Evolutionary conservation across 345 rosid species (phyloP).

Genomic region (Citrus mangshanensis): DNA sequence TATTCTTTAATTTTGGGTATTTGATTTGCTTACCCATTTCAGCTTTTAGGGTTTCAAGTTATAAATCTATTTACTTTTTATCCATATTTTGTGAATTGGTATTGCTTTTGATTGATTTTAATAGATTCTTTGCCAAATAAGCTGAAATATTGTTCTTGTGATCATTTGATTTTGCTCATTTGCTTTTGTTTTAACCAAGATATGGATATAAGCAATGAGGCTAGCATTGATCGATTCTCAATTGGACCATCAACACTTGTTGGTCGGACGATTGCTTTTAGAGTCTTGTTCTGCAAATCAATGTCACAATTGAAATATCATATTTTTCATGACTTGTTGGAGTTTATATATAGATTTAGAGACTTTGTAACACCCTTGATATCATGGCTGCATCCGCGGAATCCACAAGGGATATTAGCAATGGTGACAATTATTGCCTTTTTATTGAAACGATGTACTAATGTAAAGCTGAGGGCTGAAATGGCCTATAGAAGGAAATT

Average conservation of each 20-base stretch:
- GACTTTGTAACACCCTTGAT: constrained; percentile 39
- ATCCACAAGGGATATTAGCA: constrained; percentile 93
- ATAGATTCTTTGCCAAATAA: neutral
- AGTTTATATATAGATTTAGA: constrained; percentile 43
- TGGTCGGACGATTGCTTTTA: constrained; percentile 84
- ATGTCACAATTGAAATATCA: constrained; percentile 58
- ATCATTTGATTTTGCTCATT: neutral
- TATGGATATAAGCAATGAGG: constrained; percentile 96
- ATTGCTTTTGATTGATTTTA: neutral
- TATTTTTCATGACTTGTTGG: constrained; percentile 37
- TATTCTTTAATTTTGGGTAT: neutral
- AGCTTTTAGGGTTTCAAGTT: neutral
- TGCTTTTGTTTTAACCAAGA: constrained; percentile 2
- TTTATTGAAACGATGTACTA: constrained; percentile 73
- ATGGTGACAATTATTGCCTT: constrained; percentile 87
- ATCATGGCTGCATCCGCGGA: constrained; percentile 92
- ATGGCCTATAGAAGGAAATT: constrained; percentile 95
- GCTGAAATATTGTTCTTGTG: too few relatives aligned
- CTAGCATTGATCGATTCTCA: constrained; percentile 66
- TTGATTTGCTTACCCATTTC: neutral
- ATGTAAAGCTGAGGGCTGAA: constrained; percentile 84
- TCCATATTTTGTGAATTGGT: neutral
- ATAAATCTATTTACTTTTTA: neutral
- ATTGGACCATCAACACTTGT: constrained; percentile 88
- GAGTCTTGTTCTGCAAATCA: constrained; percentile 80